Evolutionary conservation across 108 stramenopile genomes (phyloP).

Genomic region (Aurantiochytrium sp.): DNA sequence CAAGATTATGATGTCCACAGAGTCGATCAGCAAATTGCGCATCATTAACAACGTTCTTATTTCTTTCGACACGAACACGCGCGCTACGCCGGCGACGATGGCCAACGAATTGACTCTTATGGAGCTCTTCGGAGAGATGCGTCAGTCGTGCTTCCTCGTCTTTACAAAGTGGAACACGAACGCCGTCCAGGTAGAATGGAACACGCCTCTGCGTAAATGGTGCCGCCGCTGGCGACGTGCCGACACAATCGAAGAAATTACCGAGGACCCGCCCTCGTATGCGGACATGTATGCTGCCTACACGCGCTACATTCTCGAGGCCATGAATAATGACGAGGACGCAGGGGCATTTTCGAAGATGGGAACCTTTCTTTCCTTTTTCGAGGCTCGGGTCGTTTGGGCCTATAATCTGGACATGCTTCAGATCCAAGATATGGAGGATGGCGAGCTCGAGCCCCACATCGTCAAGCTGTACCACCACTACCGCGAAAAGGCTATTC

Average conservation of each 20-base stretch:
- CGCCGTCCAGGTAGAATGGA: neutral
- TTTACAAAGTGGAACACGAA: constrained; percentile 12
- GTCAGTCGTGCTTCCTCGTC: constrained; percentile 8
- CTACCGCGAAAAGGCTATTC: neutral
- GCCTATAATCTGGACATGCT: neutral
- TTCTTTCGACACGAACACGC: neutral
- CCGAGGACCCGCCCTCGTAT: neutral
- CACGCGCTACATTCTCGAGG: neutral
- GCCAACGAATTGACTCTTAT: neutral
- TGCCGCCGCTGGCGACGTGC: neutral
- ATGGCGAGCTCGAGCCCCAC: constrained; percentile 7
- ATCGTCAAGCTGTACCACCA: neutral
- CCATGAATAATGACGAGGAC: constrained; percentile 4
- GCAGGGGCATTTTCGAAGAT: constrained; percentile 6
- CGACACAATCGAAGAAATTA: neutral
- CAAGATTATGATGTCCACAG: constrained; percentile 9
- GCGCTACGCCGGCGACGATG: constrained; percentile 9
- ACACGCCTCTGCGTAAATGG: neutral
- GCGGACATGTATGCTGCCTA: neutral
- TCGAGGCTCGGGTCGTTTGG: neutral
- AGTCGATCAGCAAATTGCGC: neutral
- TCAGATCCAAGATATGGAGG: neutral
- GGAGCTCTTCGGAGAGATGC: constrained; percentile 6
- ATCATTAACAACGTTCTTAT: constrained; percentile 6
- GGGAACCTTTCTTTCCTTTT: constrained; percentile 13